Evolutionary conservation across 2,329 filamentous ascomycete genomes (phyloP).

Genomic region (Diaporthe eres): DNA sequence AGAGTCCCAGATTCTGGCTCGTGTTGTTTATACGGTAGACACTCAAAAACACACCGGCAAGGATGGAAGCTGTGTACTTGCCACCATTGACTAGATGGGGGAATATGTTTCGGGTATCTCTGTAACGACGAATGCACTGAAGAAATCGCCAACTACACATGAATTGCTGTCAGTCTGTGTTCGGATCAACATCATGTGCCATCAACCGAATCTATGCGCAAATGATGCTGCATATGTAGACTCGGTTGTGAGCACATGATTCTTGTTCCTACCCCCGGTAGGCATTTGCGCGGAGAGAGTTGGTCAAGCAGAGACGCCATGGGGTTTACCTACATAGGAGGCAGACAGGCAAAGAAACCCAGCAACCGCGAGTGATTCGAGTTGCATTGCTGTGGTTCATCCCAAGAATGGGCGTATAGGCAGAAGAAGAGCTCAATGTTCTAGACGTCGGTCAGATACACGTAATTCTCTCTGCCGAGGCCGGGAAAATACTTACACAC

Average conservation of each 20-base stretch:
- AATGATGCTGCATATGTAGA: not conserved
- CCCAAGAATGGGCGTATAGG: conserved; percentile 86
- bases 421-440: conserved; percentile 97
- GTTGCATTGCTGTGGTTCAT: conserved; percentile 82
- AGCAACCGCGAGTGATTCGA: conserved; percentile 86
- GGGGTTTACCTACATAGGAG: conserved; percentile 69
- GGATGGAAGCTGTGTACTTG: conserved; percentile 90
- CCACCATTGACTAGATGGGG: conserved; percentile 93
- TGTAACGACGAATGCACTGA: conserved; percentile 91
- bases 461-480: rapidly evolving
- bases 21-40: conserved; percentile 83
- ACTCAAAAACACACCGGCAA: conserved; percentile 83
- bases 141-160: conserved; percentile 78
- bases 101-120: conserved; percentile 88
- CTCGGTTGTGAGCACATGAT: too few relatives aligned
- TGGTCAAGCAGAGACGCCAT: not conserved
- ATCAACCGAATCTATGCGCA: not conserved
- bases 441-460: conserved; percentile 54
- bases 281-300: not conserved
- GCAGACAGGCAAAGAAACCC: conserved; percentile 87
- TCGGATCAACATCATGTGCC: not conserved
- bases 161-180: not conserved
- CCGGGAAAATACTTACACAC: conserved; percentile 71
- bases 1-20: conserved; percentile 73
- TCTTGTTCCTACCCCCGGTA: not conserved